Evolutionary conservation across 805 yeast genomes (phyloP), one percentile per base, ranked within the genome.

Genomic region (Suhomyces pyralidae): DNA sequence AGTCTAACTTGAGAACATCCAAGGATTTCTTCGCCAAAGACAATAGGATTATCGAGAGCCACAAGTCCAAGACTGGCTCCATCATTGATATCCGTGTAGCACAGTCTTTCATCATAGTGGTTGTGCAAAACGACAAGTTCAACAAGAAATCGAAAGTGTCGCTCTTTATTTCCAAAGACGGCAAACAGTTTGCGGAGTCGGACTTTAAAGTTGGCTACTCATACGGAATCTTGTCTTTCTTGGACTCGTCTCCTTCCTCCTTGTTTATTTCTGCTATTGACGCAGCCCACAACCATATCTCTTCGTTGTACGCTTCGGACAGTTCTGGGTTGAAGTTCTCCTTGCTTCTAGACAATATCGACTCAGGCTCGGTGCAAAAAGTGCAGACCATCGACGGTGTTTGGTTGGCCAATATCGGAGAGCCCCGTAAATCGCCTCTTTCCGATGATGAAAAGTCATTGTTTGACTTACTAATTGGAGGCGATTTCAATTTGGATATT

Each of bases 331-430:
- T 81, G 30, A 73, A 69, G 50, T 85, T 81, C 63, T 59, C 61
- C 0, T 72, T 73, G 44, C 66, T 79, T n/a, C 61, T 81, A 28
- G 76, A 74, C 9, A 65, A 74, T 36, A 70, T 79, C 10, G 62
- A 69, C 43, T 73, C 73, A 20, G 81, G 80, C 7, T 65, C 73
- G 45, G 63, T 79, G 17, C 73, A 72, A 36, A 78, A 77, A 55
- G 72, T 84, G 17, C 74, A 77, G 53, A 74, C 73, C 17, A 72
- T 83, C 25, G 88, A 85, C 53, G 92, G 91, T 8, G 77, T 81
- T 14, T 79, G 87, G 80, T 61, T 86, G 46, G 78, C 82, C 8
- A 80, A 80, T 59, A 32, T 67, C 52, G 64, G 65, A 14, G 55
- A 30, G 46, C 50, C 40, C 53, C 64, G 56, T 59, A 38, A 36